Conservation (phyloP, 139 green algal species). For the Asterochloris sp. region DNA sequence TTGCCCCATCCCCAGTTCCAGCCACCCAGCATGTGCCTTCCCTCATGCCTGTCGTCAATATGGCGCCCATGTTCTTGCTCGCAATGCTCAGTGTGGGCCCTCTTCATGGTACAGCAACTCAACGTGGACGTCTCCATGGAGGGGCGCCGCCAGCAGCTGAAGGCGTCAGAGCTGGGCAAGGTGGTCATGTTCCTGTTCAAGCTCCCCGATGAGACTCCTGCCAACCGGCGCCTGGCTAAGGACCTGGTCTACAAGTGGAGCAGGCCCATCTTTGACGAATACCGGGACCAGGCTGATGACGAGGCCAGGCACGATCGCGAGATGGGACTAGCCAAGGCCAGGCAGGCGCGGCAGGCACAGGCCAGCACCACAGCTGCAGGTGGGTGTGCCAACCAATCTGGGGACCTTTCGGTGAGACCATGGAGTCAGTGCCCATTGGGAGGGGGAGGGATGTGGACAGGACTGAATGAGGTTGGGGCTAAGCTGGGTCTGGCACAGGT, state of each 20-base stretch:
- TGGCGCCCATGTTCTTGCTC: no score
- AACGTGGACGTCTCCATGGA: slow-evolving; percentile 44
- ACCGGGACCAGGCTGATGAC: slow-evolving; percentile 23
- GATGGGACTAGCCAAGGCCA: slow-evolving; percentile 2
- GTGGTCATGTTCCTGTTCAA: slow-evolving; percentile 72
- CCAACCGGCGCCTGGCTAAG: slow-evolving; percentile 45
- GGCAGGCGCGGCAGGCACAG: slow-evolving; percentile 2
- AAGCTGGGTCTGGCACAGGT: no score
- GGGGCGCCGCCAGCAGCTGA: slow-evolving; percentile 62
- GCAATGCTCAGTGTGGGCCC: background rate
- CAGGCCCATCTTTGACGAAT: slow-evolving; percentile 57
- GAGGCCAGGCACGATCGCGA: background rate
- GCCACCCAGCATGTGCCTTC: no score
- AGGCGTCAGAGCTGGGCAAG: slow-evolving; percentile 50
- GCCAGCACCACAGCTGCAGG: background rate
- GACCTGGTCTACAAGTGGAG: slow-evolving; percentile 65
- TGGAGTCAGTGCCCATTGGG: no score
- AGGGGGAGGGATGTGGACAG: no score
- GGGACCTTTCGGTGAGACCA: no score
- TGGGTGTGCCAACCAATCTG: background rate
- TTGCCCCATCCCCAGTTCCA: no score
- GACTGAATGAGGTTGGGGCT: no score
- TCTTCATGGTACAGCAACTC: slow-evolving; percentile 49
- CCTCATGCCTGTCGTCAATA: no score
- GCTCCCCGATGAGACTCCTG: slow-evolving; percentile 52